phyloP scores from a whole-genome alignment of 306 rosid species.

The Vachellia collinsii region DNA sequence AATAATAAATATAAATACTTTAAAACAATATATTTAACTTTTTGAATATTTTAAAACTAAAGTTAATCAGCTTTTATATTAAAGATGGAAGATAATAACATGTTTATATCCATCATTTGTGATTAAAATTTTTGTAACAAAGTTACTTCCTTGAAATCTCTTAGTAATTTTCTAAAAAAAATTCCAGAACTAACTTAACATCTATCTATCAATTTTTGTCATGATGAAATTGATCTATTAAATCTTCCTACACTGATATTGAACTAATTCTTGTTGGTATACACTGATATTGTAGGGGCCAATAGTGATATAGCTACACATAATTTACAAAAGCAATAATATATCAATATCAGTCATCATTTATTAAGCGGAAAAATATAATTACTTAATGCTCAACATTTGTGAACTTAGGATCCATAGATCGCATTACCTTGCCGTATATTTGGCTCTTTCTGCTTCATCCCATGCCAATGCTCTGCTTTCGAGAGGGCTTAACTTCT shows the following conservation, averaged over 20 bases:
- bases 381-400: neutral
- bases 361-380: neutral
- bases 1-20: too few species aligned
- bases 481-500: constrained; percentile 65
- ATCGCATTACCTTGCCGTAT: constrained; percentile 70
- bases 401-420: neutral
- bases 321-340: neutral
- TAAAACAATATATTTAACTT: too few species aligned
- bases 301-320: neutral
- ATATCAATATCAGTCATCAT: neutral
- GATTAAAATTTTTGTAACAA: too few species aligned
- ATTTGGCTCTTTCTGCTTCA: constrained; percentile 94
- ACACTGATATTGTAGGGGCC: neutral
- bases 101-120: too few species aligned
- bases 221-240: too few species aligned
- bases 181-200: too few species aligned
- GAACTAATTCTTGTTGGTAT: neutral
- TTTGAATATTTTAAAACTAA: too few species aligned
- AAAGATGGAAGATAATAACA: too few species aligned
- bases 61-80: too few species aligned
- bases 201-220: neutral
- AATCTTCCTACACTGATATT: neutral
- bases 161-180: too few species aligned
- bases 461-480: constrained; percentile 92
- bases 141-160: too few species aligned